phyloP scores from a whole-genome alignment of 768 basidiomycete genomes.

The Scleroderma citrinum region DNA sequence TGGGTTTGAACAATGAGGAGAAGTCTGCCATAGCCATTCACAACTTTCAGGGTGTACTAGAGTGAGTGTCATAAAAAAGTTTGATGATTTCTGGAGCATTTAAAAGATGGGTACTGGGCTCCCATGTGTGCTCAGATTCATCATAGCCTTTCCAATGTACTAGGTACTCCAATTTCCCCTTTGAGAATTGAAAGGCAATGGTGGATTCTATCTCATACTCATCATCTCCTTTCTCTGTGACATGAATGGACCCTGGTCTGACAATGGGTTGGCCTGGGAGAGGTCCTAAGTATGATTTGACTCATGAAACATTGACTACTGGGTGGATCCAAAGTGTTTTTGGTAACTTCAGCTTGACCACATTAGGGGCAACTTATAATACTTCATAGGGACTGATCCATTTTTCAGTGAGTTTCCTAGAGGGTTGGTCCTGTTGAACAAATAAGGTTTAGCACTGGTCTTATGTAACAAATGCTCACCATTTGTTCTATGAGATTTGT shows the following conservation, averaged over 20 bases:
- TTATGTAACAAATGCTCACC: no score
- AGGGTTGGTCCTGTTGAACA: no score
- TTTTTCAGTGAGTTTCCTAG: neutral
- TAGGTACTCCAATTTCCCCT: neutral
- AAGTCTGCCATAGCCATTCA: no score
- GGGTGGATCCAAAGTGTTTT: neutral
- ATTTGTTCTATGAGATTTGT: no score
- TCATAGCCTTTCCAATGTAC: neutral
- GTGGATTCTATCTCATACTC: constrained; percentile 1
- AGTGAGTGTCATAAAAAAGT: no score
- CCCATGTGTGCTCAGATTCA: neutral
- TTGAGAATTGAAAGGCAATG: neutral
- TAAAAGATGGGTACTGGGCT: no score
- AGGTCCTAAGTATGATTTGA: constrained; percentile 1
- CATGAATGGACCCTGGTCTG: neutral
- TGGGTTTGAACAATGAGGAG: no score
- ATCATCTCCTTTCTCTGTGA: neutral
- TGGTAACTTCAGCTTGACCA: neutral
- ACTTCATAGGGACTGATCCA: constrained; percentile 19
- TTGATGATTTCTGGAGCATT: no score
- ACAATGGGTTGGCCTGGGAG: neutral
- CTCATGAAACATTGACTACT: neutral
- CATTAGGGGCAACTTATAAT: constrained; percentile 9
- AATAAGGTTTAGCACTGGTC: no score
- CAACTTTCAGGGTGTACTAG: no score